Evolutionary conservation across 495 filamentous ascomycete species (phyloP).

Genomic region (Terfezia boudieri): DNA sequence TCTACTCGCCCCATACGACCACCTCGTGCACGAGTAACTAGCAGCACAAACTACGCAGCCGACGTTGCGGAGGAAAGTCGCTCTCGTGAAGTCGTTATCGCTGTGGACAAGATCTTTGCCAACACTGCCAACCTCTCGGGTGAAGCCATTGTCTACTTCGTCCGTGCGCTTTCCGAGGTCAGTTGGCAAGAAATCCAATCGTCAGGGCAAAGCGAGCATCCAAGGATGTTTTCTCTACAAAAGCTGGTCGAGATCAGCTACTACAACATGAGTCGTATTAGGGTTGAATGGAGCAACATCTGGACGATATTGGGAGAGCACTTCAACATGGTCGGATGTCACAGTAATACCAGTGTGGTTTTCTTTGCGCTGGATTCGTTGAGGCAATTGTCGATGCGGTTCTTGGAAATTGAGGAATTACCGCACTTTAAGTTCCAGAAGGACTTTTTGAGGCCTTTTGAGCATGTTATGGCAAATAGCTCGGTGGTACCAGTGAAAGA

Average conservation of each 20-base stretch:
- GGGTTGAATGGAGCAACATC: slow-evolving; percentile 94
- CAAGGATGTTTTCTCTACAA: slow-evolving; percentile 86
- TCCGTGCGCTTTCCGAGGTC: slow-evolving; percentile 76
- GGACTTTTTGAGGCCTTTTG: slow-evolving; percentile 94
- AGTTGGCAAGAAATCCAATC: slow-evolving; percentile 99
- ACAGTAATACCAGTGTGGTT: slow-evolving; percentile 82
- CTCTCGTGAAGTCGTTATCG: slow-evolving; percentile 75
- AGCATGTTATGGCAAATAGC: slow-evolving; percentile 89
- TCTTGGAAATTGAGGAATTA: slow-evolving; percentile 94
- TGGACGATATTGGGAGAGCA: slow-evolving; percentile 92
- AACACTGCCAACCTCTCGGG: slow-evolving; percentile 83
- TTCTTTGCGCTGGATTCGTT: slow-evolving; percentile 93
- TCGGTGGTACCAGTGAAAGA: slow-evolving; percentile 81
- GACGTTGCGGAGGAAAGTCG: slow-evolving; percentile 82
- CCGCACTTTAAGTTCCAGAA: slow-evolving; percentile 99
- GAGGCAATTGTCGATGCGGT: slow-evolving; percentile 88
- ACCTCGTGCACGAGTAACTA: slow-evolving; percentile 38
- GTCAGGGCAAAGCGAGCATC: slow-evolving; percentile 82
- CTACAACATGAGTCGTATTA: slow-evolving; percentile 97
- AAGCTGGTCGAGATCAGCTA: slow-evolving; percentile 97
- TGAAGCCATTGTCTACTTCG: slow-evolving; percentile 94
- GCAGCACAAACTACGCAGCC: slow-evolving; percentile 45
- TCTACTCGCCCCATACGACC: slow-evolving; percentile 32
- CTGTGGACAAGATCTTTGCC: slow-evolving; percentile 87
- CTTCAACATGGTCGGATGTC: slow-evolving; percentile 93